Percentiles rank a stretch among this genome's conserved stretches.
These are phyloP conservation scores for Termitomyces sp. DNA, from an alignment of 768 basidiomycete genomes.

Conservation along the genomic window DNA sequence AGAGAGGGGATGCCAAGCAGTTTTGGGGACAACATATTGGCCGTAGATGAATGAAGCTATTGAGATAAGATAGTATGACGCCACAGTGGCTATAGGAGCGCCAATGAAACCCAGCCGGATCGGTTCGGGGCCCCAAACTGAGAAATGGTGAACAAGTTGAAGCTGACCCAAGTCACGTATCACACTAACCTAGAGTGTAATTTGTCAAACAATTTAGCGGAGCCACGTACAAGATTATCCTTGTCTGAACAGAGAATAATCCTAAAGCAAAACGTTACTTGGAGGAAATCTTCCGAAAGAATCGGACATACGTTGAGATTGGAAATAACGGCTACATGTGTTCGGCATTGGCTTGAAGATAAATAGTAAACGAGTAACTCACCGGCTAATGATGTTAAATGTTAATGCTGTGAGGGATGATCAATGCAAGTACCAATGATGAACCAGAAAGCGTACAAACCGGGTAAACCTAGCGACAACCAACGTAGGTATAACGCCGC, in stretches of 20 bases:
- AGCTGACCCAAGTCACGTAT: not conserved
- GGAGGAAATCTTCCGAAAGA: not conserved
- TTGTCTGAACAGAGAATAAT: constrained; percentile 51
- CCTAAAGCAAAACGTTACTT: not conserved
- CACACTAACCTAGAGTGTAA: constrained; percentile 63
- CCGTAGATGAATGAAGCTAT: constrained; percentile 60
- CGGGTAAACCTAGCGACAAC: not conserved
- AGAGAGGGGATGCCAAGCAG: constrained; percentile 77
- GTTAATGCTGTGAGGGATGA: not conserved
- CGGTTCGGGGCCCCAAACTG: constrained; percentile 78
- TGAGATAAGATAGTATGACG: constrained; percentile 80
- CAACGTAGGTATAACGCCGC: too few relatives aligned
- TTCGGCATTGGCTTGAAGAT: not conserved
- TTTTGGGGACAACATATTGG: constrained; percentile 55
- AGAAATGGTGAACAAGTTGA: not conserved
- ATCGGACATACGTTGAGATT: not conserved
- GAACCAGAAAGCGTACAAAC: not conserved
- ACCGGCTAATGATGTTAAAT: constrained; percentile 5
- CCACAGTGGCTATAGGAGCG: constrained; percentile 83
- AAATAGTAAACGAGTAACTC: not conserved
- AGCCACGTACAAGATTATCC: constrained; percentile 53
- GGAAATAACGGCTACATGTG: not conserved
- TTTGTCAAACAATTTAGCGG: constrained; percentile 44
- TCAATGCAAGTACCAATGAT: not conserved
- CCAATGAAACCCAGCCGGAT: constrained; percentile 86